These are phyloP conservation scores for Neurospora terricola DNA, from an alignment of 495 filamentous ascomycete species.

Conservation along the genomic window DNA sequence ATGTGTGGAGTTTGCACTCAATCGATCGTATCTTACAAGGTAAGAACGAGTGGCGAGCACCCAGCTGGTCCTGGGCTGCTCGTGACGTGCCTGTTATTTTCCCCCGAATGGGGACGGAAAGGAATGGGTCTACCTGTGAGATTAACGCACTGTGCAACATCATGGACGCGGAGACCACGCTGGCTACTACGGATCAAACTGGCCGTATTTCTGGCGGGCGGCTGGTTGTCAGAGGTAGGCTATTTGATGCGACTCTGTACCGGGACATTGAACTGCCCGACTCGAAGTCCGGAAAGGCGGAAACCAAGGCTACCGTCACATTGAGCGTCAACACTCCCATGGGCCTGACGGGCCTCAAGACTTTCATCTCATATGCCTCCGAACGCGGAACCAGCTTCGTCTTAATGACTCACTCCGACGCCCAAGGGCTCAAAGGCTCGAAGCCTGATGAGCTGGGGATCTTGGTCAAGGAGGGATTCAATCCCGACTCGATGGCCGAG, in stretches of 20 bases:
- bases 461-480: background rate
- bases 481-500: background rate
- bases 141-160: background rate
- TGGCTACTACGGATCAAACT: background rate
- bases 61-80: constrained; percentile 11
- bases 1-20: background rate
- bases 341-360: background rate
- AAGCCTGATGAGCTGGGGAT: background rate
- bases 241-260: background rate
- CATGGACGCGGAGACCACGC: background rate
- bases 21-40: background rate
- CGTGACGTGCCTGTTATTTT: background rate
- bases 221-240: background rate
- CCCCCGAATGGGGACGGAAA: background rate
- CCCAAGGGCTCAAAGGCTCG: background rate
- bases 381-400: background rate
- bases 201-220: background rate
- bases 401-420: background rate
- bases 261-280: background rate
- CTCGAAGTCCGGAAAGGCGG: background rate
- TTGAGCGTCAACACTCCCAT: background rate
- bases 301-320: background rate
- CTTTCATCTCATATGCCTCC: background rate
- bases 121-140: background rate
- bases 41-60: constrained; percentile 1